Evolutionary conservation across 192 early-diverging fungal genomes (phyloP), one percentile per base, ranked within the genome.

Genomic region (Gonapodya sp.): DNA sequence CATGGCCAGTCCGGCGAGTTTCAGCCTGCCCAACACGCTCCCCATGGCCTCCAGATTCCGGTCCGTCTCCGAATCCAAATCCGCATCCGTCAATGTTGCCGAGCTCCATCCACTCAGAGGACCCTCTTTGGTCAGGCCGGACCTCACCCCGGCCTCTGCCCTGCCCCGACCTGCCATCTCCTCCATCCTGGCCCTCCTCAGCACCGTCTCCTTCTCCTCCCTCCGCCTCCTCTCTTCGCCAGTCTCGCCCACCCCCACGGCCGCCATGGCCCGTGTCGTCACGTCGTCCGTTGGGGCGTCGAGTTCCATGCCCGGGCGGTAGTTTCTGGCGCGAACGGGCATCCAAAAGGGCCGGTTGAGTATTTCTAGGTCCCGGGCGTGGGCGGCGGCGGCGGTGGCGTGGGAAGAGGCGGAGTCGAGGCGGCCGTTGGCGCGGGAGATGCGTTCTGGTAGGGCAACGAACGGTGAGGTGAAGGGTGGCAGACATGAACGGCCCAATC

Each of bases 41-140:
- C 81, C 82, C 18, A 90, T 84, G 83, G 87, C 84, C 81, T 88
- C 85, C 80, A 90, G 78, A 81, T 90, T 90, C 18, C 34, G 35
- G 80, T 90, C 89, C 72, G 89, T 89, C 79, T 90, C 89, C 80
- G 86, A 84, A 79, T 90, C 89, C 37, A 83, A 77, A 0, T 82
- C 85, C 73, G 88, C 88, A 35, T 88, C 35, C 35, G 88, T 85
- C 80, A 88, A 36, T 33, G 85, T 86, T 2, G 82, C 82, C 34
- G 88, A 88, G 18, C 87, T 89, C 34, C 81, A 73, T 8, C 81
- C 35, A 24, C 78, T 34, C 32, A 79, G 33, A 2, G 37, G 16
- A 36, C 31, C 37, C 73, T 73, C 36, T 1, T 31, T 18, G 16
- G n/a, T n/a, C 8, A 64, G 46, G 8, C 83, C 46, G n/a, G 78